phyloP scores from a whole-genome alignment of 2,329 filamentous ascomycete genomes.

The Exophiala phaeomuriformis region DNA sequence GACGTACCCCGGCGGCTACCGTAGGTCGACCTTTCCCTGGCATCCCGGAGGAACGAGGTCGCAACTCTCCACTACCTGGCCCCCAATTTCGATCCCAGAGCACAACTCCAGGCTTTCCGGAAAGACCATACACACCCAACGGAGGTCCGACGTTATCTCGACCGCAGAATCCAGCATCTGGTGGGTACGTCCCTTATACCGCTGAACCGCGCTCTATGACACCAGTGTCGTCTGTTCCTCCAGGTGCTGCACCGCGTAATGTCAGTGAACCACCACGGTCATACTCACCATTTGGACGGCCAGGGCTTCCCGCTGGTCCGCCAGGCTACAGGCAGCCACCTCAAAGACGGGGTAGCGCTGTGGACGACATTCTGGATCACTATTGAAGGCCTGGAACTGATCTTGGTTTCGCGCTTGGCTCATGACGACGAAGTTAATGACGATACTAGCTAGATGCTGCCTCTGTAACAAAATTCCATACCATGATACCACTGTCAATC shows the following conservation, averaged over 20 bases:
- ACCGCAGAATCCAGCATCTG: slow-evolving; percentile 13
- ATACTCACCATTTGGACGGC: slow-evolving; percentile 14
- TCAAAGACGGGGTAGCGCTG: slow-evolving; percentile 17
- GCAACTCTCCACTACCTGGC: slow-evolving; percentile 22
- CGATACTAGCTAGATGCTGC: slow-evolving; percentile 12
- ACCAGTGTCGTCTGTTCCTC: slow-evolving; percentile 15
- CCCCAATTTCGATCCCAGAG: slow-evolving; percentile 20
- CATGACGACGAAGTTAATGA: slow-evolving; percentile 18
- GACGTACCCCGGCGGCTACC: slow-evolving; percentile 14
- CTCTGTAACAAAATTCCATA: slow-evolving; percentile 17
- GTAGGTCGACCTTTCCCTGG: slow-evolving; percentile 13
- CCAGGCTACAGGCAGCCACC: slow-evolving; percentile 6
- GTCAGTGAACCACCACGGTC: slow-evolving; percentile 11
- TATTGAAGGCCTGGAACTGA: slow-evolving; percentile 14
- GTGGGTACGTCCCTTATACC: slow-evolving; percentile 16
- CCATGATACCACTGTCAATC: background rate
- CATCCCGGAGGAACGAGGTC: slow-evolving; percentile 20
- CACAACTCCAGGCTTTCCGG: slow-evolving; percentile 17
- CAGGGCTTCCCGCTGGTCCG: slow-evolving; percentile 2
- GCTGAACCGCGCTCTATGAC: slow-evolving; percentile 19
- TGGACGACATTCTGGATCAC: slow-evolving; percentile 26
- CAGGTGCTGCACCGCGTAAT: slow-evolving; percentile 13
- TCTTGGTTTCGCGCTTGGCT: slow-evolving; percentile 3
- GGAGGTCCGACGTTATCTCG: slow-evolving; percentile 18
- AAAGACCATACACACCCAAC: slow-evolving; percentile 22